Evolutionary conservation across 2,329 filamentous ascomycete genomes (phyloP).

Genomic region (Hymenoscyphus repandus): DNA sequence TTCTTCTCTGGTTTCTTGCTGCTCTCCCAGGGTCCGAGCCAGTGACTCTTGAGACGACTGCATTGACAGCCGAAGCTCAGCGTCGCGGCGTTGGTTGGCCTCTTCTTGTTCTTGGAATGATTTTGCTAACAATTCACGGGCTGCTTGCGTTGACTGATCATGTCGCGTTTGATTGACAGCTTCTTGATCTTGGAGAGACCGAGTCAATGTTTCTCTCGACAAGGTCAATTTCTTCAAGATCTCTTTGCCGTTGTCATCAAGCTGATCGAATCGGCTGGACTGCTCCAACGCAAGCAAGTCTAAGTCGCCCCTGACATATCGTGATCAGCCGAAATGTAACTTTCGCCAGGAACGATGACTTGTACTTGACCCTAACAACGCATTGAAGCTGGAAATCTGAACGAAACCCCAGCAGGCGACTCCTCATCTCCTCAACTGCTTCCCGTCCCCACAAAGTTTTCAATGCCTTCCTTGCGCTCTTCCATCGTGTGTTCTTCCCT

Average conservation of each 20-base stretch:
- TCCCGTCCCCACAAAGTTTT: no score
- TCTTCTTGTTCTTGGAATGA: no score
- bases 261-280: background rate
- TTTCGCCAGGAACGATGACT: background rate
- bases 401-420: background rate
- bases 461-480: no score
- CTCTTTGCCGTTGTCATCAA: background rate
- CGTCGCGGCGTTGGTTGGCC: background rate
- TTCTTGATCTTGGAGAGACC: background rate
- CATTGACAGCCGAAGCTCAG: background rate
- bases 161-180: background rate
- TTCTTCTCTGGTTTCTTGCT: background rate
- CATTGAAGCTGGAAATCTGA: background rate
- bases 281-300: background rate
- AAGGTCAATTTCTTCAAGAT: background rate
- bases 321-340: background rate
- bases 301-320: background rate
- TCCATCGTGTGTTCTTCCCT: no score
- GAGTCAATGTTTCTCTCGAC: background rate
- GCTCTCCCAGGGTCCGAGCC: background rate
- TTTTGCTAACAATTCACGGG: no score
- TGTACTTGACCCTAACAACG: background rate
- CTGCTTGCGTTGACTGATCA: no score
- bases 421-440: no score
- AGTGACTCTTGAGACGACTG: background rate